phyloP scores from a whole-genome alignment of 257 asterid species.

The Jasminum sambac region DNA sequence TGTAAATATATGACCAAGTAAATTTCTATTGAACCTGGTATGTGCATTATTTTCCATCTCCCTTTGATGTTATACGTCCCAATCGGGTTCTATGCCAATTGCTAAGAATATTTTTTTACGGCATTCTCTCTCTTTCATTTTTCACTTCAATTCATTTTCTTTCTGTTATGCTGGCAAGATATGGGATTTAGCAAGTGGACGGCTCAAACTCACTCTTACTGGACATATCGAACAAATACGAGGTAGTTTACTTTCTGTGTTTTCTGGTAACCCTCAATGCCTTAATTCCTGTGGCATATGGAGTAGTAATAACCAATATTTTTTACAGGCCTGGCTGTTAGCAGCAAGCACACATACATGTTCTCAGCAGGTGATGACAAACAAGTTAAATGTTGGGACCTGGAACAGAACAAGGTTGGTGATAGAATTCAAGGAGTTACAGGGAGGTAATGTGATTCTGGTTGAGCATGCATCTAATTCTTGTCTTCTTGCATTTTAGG shows the following conservation, averaged over 20 bases:
- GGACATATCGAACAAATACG: conserved; percentile 92
- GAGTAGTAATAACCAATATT: conserved; percentile 8
- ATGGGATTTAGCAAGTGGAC: conserved; percentile 91
- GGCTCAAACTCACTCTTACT: conserved; percentile 79
- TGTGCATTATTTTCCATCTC: background rate
- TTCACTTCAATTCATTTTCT: conserved; percentile 7
- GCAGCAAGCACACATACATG: conserved; percentile 90
- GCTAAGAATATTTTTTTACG: background rate
- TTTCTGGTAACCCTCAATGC: conserved; percentile 6
- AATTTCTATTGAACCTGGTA: background rate
- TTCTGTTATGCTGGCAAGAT: conserved; percentile 43
- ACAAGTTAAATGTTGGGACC: conserved; percentile 97
- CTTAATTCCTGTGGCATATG: conserved; percentile 9
- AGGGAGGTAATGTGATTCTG: background rate
- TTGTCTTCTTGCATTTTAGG: conserved; percentile 48
- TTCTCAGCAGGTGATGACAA: conserved; percentile 99
- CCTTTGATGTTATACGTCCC: background rate
- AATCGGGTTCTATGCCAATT: background rate
- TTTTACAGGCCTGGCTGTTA: conserved; percentile 84
- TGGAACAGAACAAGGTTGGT: conserved; percentile 95
- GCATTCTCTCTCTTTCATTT: conserved; percentile 9
- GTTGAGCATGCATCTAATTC: conserved; percentile 18
- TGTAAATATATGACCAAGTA: background rate
- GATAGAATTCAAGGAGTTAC: conserved; percentile 13
- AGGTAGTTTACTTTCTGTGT: conserved; percentile 48